phyloP scores from a whole-genome alignment of 2,329 filamentous ascomycete genomes.

The Alternaria consortialis region DNA sequence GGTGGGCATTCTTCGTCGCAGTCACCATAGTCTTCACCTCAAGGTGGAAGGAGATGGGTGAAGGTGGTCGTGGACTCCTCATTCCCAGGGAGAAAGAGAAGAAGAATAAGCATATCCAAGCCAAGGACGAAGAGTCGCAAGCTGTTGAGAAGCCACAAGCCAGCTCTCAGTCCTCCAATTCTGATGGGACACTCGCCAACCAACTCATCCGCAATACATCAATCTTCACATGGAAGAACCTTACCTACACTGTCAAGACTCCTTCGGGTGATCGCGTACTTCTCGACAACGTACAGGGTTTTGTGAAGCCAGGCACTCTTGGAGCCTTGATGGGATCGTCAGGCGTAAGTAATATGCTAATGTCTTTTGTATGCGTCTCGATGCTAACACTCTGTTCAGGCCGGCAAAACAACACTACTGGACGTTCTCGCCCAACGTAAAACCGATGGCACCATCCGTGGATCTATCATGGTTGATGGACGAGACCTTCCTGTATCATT shows the following conservation, averaged over 20 bases:
- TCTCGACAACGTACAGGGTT: constrained; percentile 62
- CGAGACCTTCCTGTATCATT: constrained; percentile 77
- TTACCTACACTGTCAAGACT: constrained; percentile 65
- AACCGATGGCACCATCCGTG: constrained; percentile 82
- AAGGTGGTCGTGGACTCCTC: constrained; percentile 63
- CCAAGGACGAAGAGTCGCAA: constrained; percentile 66
- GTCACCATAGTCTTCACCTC: constrained; percentile 67
- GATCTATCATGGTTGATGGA: constrained; percentile 80
- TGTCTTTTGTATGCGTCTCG: background rate
- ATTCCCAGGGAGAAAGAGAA: constrained; percentile 61
- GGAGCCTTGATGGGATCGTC: constrained; percentile 50
- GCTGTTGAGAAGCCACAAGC: constrained; percentile 17
- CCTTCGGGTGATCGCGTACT: constrained; percentile 51
- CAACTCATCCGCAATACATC: constrained; percentile 69
- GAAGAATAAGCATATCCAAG: constrained; percentile 38
- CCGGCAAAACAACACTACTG: constrained; percentile 44
- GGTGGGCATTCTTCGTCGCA: constrained; percentile 55
- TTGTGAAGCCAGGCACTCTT: constrained; percentile 62
- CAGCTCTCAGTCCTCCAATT: background rate
- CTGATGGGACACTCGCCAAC: constrained; percentile 30
- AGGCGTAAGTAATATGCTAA: constrained; percentile 20
- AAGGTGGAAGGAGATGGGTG: constrained; percentile 64
- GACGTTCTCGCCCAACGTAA: constrained; percentile 70
- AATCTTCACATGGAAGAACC: constrained; percentile 71
- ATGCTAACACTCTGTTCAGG: constrained; percentile 9